These are phyloP conservation scores for Fraxinus velutina DNA, from an alignment of 305 asterid species.

Conservation along the genomic window DNA sequence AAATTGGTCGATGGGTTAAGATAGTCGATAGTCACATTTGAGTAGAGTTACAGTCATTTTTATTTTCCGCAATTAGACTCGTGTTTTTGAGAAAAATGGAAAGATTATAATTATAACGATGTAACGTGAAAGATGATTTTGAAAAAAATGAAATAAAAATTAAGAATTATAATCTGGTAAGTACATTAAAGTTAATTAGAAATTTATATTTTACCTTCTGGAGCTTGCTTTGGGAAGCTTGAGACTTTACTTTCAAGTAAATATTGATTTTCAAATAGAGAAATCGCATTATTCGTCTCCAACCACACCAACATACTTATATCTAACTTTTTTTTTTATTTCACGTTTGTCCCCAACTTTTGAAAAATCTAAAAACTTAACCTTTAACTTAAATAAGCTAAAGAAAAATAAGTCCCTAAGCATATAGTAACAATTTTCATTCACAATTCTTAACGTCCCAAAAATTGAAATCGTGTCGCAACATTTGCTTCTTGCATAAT, in stretches of 20 bases:
- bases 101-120: neutral
- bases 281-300: neutral
- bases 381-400: neutral
- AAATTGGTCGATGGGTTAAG: neutral
- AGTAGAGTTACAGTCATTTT: no score
- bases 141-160: neutral
- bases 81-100: neutral
- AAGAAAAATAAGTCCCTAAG: neutral
- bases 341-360: neutral
- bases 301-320: neutral
- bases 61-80: neutral
- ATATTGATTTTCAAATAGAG: neutral
- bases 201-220: neutral
- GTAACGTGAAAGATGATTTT: no score
- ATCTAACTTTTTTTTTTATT: neutral
- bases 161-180: neutral
- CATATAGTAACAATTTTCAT: neutral
- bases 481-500: neutral
- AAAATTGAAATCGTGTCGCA: neutral
- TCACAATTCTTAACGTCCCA: neutral
- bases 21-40: neutral
- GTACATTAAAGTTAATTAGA: neutral
- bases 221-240: neutral
- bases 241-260: neutral
- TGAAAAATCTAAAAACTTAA: neutral